Evolutionary conservation across 192 early-diverging fungal genomes (phyloP).

Genomic region (Glomus cerebriforme): DNA sequence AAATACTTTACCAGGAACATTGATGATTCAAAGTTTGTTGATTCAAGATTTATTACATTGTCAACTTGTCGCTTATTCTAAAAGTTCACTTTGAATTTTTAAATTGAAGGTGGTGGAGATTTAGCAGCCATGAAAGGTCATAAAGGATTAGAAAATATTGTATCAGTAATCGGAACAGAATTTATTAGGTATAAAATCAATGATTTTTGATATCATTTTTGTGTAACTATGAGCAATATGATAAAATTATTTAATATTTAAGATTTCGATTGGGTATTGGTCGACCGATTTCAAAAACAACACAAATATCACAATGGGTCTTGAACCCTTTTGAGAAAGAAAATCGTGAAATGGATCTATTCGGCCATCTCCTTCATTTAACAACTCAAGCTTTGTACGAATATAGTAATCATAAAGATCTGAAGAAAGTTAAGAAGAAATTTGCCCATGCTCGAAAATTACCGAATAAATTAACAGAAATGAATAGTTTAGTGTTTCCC

Average conservation of each 20-base stretch:
- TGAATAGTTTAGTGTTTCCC: constrained; percentile 43
- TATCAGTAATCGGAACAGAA: constrained; percentile 39
- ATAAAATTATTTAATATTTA: neutral
- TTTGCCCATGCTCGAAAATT: constrained; percentile 55
- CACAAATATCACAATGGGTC: constrained; percentile 50
- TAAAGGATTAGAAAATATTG: constrained; percentile 57
- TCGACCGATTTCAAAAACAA: constrained; percentile 42
- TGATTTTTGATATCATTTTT: neutral
- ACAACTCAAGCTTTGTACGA: constrained; percentile 57
- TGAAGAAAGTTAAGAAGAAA: constrained; percentile 60
- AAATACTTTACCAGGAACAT: constrained; percentile 56
- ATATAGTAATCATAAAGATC: constrained; percentile 53
- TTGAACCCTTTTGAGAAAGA: constrained; percentile 49
- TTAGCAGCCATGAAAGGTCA: constrained; percentile 53
- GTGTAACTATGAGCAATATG: neutral
- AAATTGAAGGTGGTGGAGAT: constrained; percentile 42
- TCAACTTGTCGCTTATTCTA: neutral
- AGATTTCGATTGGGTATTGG: constrained; percentile 62
- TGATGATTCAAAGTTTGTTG: constrained; percentile 58
- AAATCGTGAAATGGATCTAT: constrained; percentile 60
- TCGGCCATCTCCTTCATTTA: constrained; percentile 53
- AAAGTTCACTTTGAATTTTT: neutral
- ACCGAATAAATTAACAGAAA: constrained; percentile 50
- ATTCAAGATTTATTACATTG: neutral
- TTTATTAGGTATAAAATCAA: constrained; percentile 46